A percentile compares a stretch with the other conserved stretches of the same genome.
These are phyloP conservation scores for Penicillium lagena DNA, from an alignment of 495 filamentous ascomycete species.

Conservation along the genomic window DNA sequence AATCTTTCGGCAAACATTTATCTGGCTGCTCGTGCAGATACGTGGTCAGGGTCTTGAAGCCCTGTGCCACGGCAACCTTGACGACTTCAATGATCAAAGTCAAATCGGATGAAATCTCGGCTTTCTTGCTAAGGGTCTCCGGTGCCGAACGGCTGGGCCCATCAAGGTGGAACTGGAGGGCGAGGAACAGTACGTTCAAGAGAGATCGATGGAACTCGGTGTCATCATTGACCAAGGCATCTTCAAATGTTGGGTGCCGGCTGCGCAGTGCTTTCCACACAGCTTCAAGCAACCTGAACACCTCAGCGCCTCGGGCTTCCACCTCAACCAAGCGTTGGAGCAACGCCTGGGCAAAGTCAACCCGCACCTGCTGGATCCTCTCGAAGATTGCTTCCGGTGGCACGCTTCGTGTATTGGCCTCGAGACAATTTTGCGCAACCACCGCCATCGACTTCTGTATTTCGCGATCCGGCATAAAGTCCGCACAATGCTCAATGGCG, in stretches of 20 bases:
- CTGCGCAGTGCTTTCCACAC: constrained; percentile 62
- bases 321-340: constrained; percentile 66
- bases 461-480: constrained; percentile 52
- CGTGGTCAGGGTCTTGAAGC: constrained; percentile 70
- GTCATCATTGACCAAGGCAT: constrained; percentile 51
- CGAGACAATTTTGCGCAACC: constrained; percentile 67
- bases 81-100: constrained; percentile 65
- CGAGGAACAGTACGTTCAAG: constrained; percentile 77
- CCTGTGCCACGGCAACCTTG: constrained; percentile 68
- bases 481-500: constrained; percentile 71
- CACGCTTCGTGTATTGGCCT: constrained; percentile 58
- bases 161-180: constrained; percentile 57
- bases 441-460: constrained; percentile 61
- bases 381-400: constrained; percentile 69
- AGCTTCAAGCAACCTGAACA: constrained; percentile 54
- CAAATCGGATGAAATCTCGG: constrained; percentile 33
- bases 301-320: constrained; percentile 51
- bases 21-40: constrained; percentile 60
- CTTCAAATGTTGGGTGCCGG: constrained; percentile 59
- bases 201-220: constrained; percentile 74
- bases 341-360: constrained; percentile 69
- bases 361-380: constrained; percentile 60
- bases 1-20: constrained; percentile 57
- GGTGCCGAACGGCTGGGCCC: constrained; percentile 15
- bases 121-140: constrained; percentile 31